Base-by-base conservation (phyloP, 108 stramenopile genomes). In the Skeletonema marinoi region DNA sequence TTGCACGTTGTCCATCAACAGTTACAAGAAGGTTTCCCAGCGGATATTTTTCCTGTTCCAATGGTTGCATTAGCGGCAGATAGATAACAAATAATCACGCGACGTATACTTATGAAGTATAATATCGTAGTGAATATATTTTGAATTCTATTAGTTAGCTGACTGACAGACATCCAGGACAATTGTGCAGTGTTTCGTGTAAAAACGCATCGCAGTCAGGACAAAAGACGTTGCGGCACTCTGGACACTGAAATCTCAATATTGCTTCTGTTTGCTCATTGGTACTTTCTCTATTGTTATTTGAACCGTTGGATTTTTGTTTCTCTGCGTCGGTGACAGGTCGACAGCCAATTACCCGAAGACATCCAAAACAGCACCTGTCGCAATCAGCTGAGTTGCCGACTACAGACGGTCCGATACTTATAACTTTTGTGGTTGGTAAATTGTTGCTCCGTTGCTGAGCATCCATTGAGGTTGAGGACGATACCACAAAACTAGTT, bases 141-240 rank as follows among this genome's bases (percentile, higher is more conserved):
- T 25, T 56, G 25, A 56, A 56, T 25, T 25, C 19, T 56, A 56
- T 35, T 63, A 63, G 33, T 63, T 63, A 33, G 12, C 21, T 0
- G 35, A 33, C 21, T 3, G 35, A 35, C 50, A 92, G 78, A 68
- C 97, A 97, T 25, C 94, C 94, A 3, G 97, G 97, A 78, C 97
- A 97, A 76, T 96, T 96, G 81, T 97, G 97, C 46, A 97, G 71
- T 14, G 93, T 85, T 68, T 94, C 96, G 77, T 97, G 97, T 46
- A 97, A 70, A 79, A 85, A 96, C 0, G 87, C 83, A 78, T 96
- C 96, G 58, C 96, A 98, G 71, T 93, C 91, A 29, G 89, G 85
- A 72, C 97, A 98, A 87, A 98, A 96, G 25, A 90, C 50, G 59
- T 92, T 86, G 9, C 75, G 44, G 68, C 97, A 98, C 32, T 90